Base-by-base conservation (phyloP, 148 eudicot species). In the Spergularia bocconei region DNA sequence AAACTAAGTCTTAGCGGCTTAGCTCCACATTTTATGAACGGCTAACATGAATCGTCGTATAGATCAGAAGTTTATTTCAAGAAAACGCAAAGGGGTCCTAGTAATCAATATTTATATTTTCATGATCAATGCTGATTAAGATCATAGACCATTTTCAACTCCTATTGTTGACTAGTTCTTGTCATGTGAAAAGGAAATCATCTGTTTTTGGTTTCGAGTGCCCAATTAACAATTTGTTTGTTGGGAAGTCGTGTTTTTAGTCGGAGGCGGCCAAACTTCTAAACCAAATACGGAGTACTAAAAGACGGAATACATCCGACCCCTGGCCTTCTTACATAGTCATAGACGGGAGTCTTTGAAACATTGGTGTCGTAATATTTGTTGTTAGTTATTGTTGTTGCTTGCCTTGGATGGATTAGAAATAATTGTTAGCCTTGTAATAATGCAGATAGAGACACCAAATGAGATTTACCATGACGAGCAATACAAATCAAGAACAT, bases 401-500 rank as follows among this genome's bases (percentile, higher is more conserved):
- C 48, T 44, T 44, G 8, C 48, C 48, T 9, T 4, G 48, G 48
- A 44, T 44, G 48, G 10, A 44, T 44, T 44, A 6, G 20, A 17
- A 67, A 54, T 14, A 3, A 79, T 11, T 8, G 47, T 39, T 41
- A 11, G 71, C 48, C 56, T 58, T 72, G 25, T 59, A 60, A 39
- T 39, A 39, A 15, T 67, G 50, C 88, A 93, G 97, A 88, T 84
- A 17, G 97, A 92, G 80, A 79, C 74, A 82, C 88, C 88, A 2
- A 69, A 81, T 70, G 88, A 84, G 25, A 85, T 91, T 33, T 92
- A 94, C 81, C 96, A 89, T 55, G 98, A 94, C 72, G 78, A 81
- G 61, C 82, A 65, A 47, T 89, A 83, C 69, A 86, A 71, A 68
- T 85, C 88, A 57, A 85, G 64, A 74, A 90, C 82, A 72, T 91